Evolutionary conservation across 805 yeast species (phyloP).

Genomic region (Maudiozyma pseudohumilis): DNA sequence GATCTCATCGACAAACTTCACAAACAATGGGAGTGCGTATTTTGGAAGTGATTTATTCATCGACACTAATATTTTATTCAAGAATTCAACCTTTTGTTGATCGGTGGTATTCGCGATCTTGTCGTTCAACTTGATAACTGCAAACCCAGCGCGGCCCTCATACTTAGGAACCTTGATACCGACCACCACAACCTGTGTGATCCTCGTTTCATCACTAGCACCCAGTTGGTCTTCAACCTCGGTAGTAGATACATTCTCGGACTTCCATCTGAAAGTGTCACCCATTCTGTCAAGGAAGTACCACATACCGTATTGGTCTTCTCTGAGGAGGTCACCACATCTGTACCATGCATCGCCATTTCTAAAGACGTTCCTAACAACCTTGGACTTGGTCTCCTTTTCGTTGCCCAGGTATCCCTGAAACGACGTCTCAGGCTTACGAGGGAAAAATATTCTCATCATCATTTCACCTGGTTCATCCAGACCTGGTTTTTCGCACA

Average conservation of each 20-base stretch:
- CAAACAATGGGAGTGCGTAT: slow-evolving; percentile 77
- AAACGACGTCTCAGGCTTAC: slow-evolving; percentile 61
- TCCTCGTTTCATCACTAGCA: slow-evolving; percentile 25
- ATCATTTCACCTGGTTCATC: slow-evolving; percentile 83
- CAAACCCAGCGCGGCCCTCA: slow-evolving; percentile 93
- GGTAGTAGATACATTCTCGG: slow-evolving; percentile 87
- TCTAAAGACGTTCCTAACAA: slow-evolving; percentile 60
- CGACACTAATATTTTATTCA: slow-evolving; percentile 32
- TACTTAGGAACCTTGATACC: slow-evolving; percentile 78
- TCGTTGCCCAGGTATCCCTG: slow-evolving; percentile 84
- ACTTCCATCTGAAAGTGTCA: slow-evolving; percentile 94
- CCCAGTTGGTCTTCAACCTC: slow-evolving; percentile 77
- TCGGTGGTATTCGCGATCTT: slow-evolving; percentile 11
- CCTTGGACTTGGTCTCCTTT: slow-evolving; percentile 68
- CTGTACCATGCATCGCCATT: slow-evolving; percentile 90
- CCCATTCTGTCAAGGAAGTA: slow-evolving; percentile 90
- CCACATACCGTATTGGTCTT: slow-evolving; percentile 57
- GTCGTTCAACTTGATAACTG: slow-evolving; percentile 51
- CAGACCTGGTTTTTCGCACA: slow-evolving; percentile 41
- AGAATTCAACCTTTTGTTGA: slow-evolving; percentile 21
- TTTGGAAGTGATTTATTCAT: slow-evolving; percentile 49
- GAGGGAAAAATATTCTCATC: slow-evolving; percentile 58
- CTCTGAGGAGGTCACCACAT: slow-evolving; percentile 71
- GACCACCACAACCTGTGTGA: slow-evolving; percentile 72
- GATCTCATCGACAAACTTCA: slow-evolving; percentile 55